phyloP scores from a whole-genome alignment of 805 yeast species.

The Cyberlindnera lachancei region DNA sequence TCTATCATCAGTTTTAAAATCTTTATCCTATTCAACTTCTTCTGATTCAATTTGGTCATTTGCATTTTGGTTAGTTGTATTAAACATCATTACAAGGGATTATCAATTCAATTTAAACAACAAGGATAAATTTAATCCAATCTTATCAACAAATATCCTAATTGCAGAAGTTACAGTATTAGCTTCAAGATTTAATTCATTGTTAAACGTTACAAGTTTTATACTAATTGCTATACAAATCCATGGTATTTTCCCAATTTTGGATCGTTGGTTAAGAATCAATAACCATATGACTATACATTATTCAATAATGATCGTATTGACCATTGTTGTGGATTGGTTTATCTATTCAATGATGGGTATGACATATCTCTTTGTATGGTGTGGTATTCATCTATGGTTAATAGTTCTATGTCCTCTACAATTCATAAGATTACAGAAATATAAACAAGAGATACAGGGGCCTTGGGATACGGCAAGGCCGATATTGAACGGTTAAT shows the following conservation, averaged over 20 bases:
- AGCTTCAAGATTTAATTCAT: slow-evolving; percentile 76
- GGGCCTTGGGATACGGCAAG: slow-evolving; percentile 93
- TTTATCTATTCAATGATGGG: slow-evolving; percentile 34
- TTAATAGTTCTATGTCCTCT: slow-evolving; percentile 57
- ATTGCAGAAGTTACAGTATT: slow-evolving; percentile 81
- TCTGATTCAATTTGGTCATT: slow-evolving; percentile 95
- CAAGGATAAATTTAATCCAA: slow-evolving; percentile 29
- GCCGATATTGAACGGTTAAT: slow-evolving; percentile 34
- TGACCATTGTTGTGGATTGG: slow-evolving; percentile 22
- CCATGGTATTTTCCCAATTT: slow-evolving; percentile 66
- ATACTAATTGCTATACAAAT: slow-evolving; percentile 64
- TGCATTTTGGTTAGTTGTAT: slow-evolving; percentile 67
- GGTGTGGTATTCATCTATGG: slow-evolving; percentile 41
- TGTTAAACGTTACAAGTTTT: slow-evolving; percentile 77
- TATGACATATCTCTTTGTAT: slow-evolving; percentile 32
- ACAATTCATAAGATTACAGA: slow-evolving; percentile 64
- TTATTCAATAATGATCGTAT: slow-evolving; percentile 5
- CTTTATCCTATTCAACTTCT: slow-evolving; percentile 81
- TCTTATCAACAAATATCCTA: slow-evolving; percentile 73
- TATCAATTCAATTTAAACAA: slow-evolving; percentile 47
- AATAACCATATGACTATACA: slow-evolving; percentile 20
- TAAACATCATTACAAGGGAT: slow-evolving; percentile 63
- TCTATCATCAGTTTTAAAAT: slow-evolving; percentile 82
- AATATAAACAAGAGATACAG: slow-evolving; percentile 76
- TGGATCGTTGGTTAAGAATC: slow-evolving; percentile 56